Percentiles rank a stretch among this genome's conserved stretches.
These are phyloP conservation scores for Saccharum hybrid DNA, from an alignment of 202 grass and related monocot genomes.

Conservation along the genomic window DNA sequence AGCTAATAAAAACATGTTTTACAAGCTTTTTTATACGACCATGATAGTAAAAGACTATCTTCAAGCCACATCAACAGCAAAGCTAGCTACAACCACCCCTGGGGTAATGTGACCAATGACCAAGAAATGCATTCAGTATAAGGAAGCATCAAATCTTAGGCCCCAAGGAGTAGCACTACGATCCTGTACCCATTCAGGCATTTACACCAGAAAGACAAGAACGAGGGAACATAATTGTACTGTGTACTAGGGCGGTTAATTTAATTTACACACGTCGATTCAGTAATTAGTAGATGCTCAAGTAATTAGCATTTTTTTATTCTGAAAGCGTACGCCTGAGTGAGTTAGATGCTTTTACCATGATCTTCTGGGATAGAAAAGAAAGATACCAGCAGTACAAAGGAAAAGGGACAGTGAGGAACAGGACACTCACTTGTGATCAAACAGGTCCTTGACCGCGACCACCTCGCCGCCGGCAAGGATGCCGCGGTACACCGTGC, in stretches of 20 bases:
- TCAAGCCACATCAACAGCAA: constrained; percentile 49
- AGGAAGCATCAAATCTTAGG: constrained; percentile 1
- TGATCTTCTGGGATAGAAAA: not conserved
- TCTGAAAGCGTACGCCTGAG: not conserved
- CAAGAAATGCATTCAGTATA: constrained; percentile 35
- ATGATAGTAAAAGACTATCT: constrained; percentile 23
- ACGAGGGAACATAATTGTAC: constrained; percentile 13
- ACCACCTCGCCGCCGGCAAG: constrained; percentile 73
- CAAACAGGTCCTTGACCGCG: constrained; percentile 84
- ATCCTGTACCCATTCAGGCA: constrained; percentile 8
- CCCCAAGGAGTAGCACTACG: constrained; percentile 2
- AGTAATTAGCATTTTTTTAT: not conserved
- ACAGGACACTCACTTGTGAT: constrained; percentile 80
- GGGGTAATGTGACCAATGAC: constrained; percentile 42
- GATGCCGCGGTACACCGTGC: constrained; percentile 89
- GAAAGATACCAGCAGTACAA: not conserved
- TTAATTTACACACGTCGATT: not conserved
- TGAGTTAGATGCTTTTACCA: not conserved
- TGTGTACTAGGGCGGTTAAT: not conserved
- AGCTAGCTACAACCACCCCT: constrained; percentile 46
- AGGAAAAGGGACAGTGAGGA: not conserved
- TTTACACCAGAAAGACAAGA: constrained; percentile 22
- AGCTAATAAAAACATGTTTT: constrained; percentile 18
- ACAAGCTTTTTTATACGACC: constrained; percentile 8
- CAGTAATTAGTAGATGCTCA: not conserved